Percentiles rank a stretch among this genome's conserved stretches.
Evolutionary conservation across 2,329 filamentous ascomycete genomes (phyloP).

Genomic region (Alternaria metachromatica): DNA sequence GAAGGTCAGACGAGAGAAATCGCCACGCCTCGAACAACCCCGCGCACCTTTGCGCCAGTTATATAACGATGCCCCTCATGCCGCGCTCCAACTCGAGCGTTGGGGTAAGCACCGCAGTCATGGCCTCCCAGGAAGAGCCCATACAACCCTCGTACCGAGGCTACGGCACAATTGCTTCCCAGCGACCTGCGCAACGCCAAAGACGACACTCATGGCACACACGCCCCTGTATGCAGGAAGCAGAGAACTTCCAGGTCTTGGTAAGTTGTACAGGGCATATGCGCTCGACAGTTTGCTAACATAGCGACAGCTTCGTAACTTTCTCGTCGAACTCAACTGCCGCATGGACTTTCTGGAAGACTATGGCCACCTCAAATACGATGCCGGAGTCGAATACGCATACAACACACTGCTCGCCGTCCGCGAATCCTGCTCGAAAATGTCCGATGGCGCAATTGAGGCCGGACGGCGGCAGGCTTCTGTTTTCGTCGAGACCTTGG

Average conservation of each 20-base stretch:
- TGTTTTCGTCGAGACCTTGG: conserved; percentile 90
- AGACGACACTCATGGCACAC: conserved; percentile 57
- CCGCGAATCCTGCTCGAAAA: conserved; percentile 84
- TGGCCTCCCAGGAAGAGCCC: conserved; percentile 54
- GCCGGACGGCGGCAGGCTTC: conserved; percentile 83
- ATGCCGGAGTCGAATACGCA: conserved; percentile 82
- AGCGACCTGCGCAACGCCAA: conserved; percentile 37
- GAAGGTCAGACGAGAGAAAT: conserved; percentile 9
- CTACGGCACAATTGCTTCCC: conserved; percentile 43
- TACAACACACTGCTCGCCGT: conserved; percentile 88
- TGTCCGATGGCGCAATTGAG: conserved; percentile 88
- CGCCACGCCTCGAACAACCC: conserved; percentile 31
- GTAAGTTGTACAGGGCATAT: conserved; percentile 27
- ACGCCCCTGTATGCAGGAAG: conserved; percentile 53
- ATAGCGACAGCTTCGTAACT: conserved; percentile 70
- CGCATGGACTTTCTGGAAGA: conserved; percentile 87
- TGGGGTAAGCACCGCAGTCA: conserved; percentile 42
- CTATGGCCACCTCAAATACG: conserved; percentile 83
- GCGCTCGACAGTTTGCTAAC: conserved; percentile 23
- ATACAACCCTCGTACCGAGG: conserved; percentile 41
- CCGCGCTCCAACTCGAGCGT: conserved; percentile 27
- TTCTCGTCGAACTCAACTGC: conserved; percentile 84
- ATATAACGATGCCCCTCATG: conserved; percentile 35
- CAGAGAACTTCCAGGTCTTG: conserved; percentile 56
- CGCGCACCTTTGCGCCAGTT: conserved; percentile 20